A percentile compares a stretch with the other conserved stretches of the same genome.
Evolutionary conservation across 768 basidiomycete species (phyloP).

Genomic region (Gelatoporia subvermispora): DNA sequence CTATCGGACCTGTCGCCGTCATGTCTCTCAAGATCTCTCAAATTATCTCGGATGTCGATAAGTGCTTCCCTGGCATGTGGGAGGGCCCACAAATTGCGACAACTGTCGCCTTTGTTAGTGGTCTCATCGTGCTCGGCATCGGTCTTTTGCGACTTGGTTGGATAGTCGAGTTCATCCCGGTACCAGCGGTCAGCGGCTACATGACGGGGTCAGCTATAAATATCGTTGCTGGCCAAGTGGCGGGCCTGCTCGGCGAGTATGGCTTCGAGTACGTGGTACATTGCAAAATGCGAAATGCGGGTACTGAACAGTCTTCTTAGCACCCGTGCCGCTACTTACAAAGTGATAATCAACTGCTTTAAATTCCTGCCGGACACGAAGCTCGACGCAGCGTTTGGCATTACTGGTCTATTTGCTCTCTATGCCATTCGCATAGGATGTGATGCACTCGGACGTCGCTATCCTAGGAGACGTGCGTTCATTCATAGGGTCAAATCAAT

Average conservation of each 20-base stretch:
- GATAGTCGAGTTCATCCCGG: constrained; percentile 92
- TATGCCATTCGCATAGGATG: constrained; percentile 65
- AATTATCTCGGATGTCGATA: constrained; percentile 66
- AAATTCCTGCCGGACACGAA: constrained; percentile 69
- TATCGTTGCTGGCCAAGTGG: constrained; percentile 85
- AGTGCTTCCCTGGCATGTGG: constrained; percentile 53
- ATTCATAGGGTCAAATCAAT: background rate
- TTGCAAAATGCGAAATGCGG: constrained; percentile 1
- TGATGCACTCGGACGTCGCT: constrained; percentile 45
- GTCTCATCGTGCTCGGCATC: constrained; percentile 87
- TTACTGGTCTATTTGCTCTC: constrained; percentile 65
- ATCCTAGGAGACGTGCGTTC: constrained; percentile 54
- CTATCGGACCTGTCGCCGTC: constrained; percentile 98
- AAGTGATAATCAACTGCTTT: constrained; percentile 89
- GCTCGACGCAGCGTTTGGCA: constrained; percentile 88
- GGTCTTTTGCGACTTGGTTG: constrained; percentile 89
- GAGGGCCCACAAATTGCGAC: constrained; percentile 73
- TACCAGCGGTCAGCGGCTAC: constrained; percentile 80
- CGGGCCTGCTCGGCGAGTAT: constrained; percentile 82
- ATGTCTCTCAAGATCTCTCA: constrained; percentile 89
- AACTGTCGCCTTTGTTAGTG: constrained; percentile 77
- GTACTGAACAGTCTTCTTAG: constrained; percentile 31
- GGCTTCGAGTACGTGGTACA: constrained; percentile 66
- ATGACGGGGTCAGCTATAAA: constrained; percentile 98
- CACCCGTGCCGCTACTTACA: constrained; percentile 79